These are phyloP conservation scores for Hemileccinum rubropunctum DNA, from an alignment of 768 basidiomycete genomes.

Conservation along the genomic window DNA sequence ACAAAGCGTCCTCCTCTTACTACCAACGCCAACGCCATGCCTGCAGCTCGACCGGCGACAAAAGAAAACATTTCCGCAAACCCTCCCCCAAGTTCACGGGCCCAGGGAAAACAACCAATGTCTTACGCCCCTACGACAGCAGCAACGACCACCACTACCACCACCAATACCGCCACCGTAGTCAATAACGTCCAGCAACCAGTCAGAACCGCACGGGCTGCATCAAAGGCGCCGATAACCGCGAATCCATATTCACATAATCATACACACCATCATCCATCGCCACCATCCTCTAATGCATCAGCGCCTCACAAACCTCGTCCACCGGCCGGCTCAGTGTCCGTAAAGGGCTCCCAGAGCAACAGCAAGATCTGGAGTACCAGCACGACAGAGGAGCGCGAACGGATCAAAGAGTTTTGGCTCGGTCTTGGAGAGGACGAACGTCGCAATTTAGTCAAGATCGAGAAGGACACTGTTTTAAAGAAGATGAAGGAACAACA, in stretches of 20 bases:
- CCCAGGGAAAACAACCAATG: constrained; percentile 94
- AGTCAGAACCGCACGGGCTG: constrained; percentile 43
- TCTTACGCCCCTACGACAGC: constrained; percentile 44
- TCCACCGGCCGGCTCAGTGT: constrained; percentile 27
- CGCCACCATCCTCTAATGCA: constrained; percentile 35
- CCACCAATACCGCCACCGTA: constrained; percentile 36
- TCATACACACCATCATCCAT: constrained; percentile 55
- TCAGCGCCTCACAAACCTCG: constrained; percentile 31
- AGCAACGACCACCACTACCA: constrained; percentile 21
- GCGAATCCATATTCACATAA: constrained; percentile 49
- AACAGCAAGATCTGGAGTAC: constrained; percentile 94
- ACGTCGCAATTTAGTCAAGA: constrained; percentile 86
- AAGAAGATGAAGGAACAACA: constrained; percentile 99
- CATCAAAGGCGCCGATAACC: constrained; percentile 57
- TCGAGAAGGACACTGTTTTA: constrained; percentile 97
- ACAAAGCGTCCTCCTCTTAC: constrained; percentile 40
- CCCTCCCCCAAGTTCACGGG: constrained; percentile 72
- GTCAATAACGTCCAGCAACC: constrained; percentile 33
- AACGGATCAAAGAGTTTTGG: constrained; percentile 99
- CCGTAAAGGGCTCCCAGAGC: constrained; percentile 33
- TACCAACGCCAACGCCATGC: constrained; percentile 40
- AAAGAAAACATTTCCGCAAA: constrained; percentile 34
- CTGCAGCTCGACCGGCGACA: constrained; percentile 40
- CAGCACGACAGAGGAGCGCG: constrained; percentile 87
- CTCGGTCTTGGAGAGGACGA: constrained; percentile 89